Conservation (phyloP, 1,284 basidiomycete species). For the Puccinia triticina region DNA sequence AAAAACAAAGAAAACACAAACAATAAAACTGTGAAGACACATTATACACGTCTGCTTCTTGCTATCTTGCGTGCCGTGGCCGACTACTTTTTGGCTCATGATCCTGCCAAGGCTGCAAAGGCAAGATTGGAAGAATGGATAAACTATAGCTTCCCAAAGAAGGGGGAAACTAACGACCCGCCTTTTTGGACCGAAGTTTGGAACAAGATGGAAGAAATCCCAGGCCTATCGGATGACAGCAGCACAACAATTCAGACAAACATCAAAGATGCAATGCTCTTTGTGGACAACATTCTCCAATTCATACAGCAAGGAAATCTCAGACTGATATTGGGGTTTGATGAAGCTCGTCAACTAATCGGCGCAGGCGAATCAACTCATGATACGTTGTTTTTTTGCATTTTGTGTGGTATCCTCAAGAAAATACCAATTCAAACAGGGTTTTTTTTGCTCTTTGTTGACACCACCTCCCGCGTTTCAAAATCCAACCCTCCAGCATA, state of each 20-base stretch:
- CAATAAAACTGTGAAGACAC: background rate
- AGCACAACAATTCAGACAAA: background rate
- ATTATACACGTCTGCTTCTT: background rate
- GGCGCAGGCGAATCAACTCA: background rate
- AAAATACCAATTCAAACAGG: background rate
- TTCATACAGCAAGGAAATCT: background rate
- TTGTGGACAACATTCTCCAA: no score
- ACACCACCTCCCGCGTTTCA: background rate
- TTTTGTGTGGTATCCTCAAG: background rate
- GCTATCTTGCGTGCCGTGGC: background rate
- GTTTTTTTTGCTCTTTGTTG: background rate
- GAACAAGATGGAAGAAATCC: background rate
- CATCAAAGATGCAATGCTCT: no score
- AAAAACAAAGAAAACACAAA: no score
- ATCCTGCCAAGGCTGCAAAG: background rate
- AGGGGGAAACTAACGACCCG: background rate
- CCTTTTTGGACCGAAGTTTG: background rate
- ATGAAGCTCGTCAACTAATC: background rate
- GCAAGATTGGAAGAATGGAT: background rate
- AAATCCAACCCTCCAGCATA: background rate
- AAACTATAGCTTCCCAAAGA: background rate
- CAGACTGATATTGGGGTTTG: background rate
- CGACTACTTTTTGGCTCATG: background rate
- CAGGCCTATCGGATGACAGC: background rate
- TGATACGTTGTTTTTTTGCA: background rate